Conservation (phyloP, 225 moss, liverwort and hornwort species). For the Pseudoscleropodium purum region DNA sequence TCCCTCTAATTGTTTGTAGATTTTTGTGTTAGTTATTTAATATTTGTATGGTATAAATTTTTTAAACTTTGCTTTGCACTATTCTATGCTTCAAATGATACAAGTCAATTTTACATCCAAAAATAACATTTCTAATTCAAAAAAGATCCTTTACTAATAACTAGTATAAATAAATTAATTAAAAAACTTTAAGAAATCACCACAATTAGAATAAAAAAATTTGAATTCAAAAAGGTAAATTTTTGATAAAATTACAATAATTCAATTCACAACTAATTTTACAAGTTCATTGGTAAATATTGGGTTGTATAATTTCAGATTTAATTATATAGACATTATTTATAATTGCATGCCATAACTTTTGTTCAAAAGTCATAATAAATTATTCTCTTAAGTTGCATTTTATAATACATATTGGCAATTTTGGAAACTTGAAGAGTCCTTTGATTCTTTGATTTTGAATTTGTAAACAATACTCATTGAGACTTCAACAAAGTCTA, state of each 20-base stretch:
- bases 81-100: too few relatives aligned
- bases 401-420: not conserved
- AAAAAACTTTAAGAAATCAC: not conserved
- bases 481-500: not conserved
- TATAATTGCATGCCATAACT: not conserved
- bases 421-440: not conserved
- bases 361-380: not conserved
- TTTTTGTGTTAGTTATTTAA: not conserved
- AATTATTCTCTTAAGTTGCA: too few relatives aligned
- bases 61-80: not conserved
- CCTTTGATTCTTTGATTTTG: not conserved
- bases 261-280: not conserved
- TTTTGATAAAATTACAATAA: not conserved
- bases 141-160: not conserved
- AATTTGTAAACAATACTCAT: not conserved
- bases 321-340: not conserved
- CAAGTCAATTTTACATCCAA: not conserved
- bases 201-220: not conserved
- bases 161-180: rapidly evolving
- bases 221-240: not conserved
- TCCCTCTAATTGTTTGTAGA: not conserved
- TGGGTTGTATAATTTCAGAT: not conserved
- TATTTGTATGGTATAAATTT: not conserved
- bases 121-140: not conserved
- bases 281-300: not conserved